Percentiles rank a stretch among this genome's conserved stretches.
Evolutionary conservation across 2,329 filamentous ascomycete species (phyloP).

Genomic region (Monilinia vaccinii-corymbosi): DNA sequence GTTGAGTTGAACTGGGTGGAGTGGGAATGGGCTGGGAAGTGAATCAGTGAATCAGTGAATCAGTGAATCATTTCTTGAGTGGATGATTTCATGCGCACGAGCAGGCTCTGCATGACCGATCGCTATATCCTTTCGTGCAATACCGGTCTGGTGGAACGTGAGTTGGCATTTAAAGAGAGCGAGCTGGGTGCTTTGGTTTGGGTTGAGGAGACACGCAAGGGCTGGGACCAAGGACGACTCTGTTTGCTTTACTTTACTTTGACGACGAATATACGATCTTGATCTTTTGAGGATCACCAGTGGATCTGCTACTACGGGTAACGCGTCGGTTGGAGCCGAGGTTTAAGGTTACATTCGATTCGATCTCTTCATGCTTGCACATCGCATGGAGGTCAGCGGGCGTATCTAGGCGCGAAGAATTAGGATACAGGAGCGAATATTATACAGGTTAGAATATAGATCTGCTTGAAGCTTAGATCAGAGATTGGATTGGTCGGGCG

Average conservation of each 20-base stretch:
- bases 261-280: not conserved
- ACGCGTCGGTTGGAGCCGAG: not conserved
- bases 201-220: not conserved
- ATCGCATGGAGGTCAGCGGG: not conserved
- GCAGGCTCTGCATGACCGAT: constrained; percentile 11
- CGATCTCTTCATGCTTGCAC: not conserved
- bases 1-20: not conserved
- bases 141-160: not conserved
- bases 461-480: not conserved
- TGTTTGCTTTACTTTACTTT: not conserved
- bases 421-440: not conserved
- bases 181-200: not conserved
- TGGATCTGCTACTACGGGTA: not conserved
- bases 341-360: not conserved
- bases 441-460: not conserved
- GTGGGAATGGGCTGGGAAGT: not conserved
- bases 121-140: not conserved
- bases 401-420: not conserved
- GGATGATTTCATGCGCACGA: constrained; percentile 4
- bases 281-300: not conserved
- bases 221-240: too few relatives aligned
- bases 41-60: not conserved
- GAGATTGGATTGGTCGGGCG: too few relatives aligned
- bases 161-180: not conserved
- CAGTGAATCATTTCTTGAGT: not conserved